Evolutionary conservation across 176 grass and related monocot species (phyloP).

Genomic region (Zea luxurians): DNA sequence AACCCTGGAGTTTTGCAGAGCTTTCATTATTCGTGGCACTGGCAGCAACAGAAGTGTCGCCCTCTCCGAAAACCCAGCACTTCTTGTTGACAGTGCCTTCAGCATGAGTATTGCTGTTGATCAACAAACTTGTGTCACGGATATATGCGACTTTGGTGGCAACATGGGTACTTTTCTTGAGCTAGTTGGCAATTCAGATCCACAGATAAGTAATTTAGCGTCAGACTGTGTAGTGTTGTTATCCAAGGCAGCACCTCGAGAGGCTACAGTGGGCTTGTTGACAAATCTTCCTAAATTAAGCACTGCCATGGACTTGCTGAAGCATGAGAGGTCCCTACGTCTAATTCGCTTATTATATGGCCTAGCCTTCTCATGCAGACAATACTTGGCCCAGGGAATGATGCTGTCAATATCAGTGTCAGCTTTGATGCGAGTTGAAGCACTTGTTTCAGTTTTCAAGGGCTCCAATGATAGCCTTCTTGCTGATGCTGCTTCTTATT

Average conservation of each 20-base stretch:
- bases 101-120: conserved; percentile 90
- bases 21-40: conserved; percentile 74
- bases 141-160: conserved; percentile 84
- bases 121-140: conserved; percentile 75
- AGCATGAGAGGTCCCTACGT: conserved; percentile 46
- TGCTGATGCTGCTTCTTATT: conserved; percentile 60
- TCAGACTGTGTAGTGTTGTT: conserved; percentile 81
- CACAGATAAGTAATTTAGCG: conserved; percentile 74
- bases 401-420: conserved; percentile 78
- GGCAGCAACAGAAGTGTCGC: conserved; percentile 69
- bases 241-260: conserved; percentile 72
- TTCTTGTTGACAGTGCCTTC: conserved; percentile 75
- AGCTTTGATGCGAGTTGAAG: conserved; percentile 76
- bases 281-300: conserved; percentile 76
- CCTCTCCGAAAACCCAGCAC: conserved; percentile 77
- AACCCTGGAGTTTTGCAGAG: conserved; percentile 79
- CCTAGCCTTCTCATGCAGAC: conserved; percentile 81
- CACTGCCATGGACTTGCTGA: conserved; percentile 54
- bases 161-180: conserved; percentile 86
- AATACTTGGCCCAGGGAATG: conserved; percentile 88
- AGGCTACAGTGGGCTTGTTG: conserved; percentile 77
- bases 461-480: conserved; percentile 56
- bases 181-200: conserved; percentile 52
- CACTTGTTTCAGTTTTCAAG: conserved; percentile 60
- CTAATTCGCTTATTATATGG: conserved; percentile 73